A percentile compares a stretch with the other conserved stretches of the same genome.
Conservation (phyloP, 1,139 yeast genomes). For the Kurtzmaniella quercitrusa region DNA sequence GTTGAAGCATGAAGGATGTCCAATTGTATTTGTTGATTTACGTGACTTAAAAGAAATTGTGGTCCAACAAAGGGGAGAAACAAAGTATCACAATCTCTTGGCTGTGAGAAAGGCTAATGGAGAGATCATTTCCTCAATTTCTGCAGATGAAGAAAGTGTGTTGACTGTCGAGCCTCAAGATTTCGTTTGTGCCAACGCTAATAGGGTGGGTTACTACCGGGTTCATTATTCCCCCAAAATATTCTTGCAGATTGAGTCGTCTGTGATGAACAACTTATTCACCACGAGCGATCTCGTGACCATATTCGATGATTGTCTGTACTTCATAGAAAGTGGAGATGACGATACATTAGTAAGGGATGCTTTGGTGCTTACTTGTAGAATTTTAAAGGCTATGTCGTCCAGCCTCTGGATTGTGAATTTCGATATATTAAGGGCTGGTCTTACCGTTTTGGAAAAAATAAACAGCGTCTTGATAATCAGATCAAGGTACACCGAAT, state of each 20-base stretch:
- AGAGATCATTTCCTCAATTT: slow-evolving; percentile 10
- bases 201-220: slow-evolving; percentile 45
- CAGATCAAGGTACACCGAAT: slow-evolving; percentile 22
- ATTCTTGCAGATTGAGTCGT: slow-evolving; percentile 2
- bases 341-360: slow-evolving; percentile 10
- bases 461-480: slow-evolving; percentile 26
- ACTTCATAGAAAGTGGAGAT: slow-evolving; percentile 15
- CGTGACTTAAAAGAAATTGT: background rate
- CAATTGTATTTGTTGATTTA: slow-evolving; percentile 11
- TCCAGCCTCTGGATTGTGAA: slow-evolving; percentile 18
- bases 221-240: slow-evolving; percentile 18
- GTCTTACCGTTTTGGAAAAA: slow-evolving; percentile 30
- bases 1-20: slow-evolving; percentile 19
- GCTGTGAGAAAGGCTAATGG: slow-evolving; percentile 24
- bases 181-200: slow-evolving; percentile 38
- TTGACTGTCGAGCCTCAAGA: slow-evolving; percentile 15
- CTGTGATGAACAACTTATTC: slow-evolving; percentile 11
- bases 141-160: slow-evolving; percentile 22
- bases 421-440: slow-evolving; percentile 25
- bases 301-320: slow-evolving; percentile 36
- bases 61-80: background rate
- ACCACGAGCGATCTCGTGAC: slow-evolving; percentile 27
- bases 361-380: slow-evolving; percentile 27
- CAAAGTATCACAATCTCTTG: slow-evolving; percentile 53
- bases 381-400: slow-evolving; percentile 22